Evolutionary conservation across 768 basidiomycete genomes (phyloP).

Genomic region (Suillus occidentalis): DNA sequence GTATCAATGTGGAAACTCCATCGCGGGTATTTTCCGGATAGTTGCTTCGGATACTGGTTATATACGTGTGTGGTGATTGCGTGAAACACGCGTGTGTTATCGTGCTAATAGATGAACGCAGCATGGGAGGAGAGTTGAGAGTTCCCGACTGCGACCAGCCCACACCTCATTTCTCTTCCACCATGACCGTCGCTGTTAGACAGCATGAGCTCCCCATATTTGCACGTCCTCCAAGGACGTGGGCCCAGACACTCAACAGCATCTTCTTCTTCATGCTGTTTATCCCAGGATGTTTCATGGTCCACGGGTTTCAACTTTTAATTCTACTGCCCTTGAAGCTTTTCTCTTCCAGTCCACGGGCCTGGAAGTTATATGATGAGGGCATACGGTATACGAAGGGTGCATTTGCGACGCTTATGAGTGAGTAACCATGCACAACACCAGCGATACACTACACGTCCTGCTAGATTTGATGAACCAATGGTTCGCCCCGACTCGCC

Average conservation of each 20-base stretch:
- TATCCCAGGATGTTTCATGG: constrained; percentile 62
- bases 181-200: constrained; percentile 22
- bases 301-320: constrained; percentile 72
- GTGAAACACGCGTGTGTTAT: not conserved
- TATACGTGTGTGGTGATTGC: not conserved
- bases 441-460: constrained; percentile 2
- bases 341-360: constrained; percentile 53
- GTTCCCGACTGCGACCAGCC: constrained; percentile 6
- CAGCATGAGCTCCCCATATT: constrained; percentile 52
- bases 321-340: constrained; percentile 66
- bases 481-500: constrained; percentile 76
- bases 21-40: not conserved
- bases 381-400: constrained; percentile 83
- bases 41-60: not conserved
- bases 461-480: constrained; percentile 71
- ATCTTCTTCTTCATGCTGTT: constrained; percentile 58
- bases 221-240: constrained; percentile 52
- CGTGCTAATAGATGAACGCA: not conserved
- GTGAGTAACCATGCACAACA: constrained; percentile 42
- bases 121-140: constrained; percentile 6
- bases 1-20: not conserved
- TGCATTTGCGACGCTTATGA: constrained; percentile 71
- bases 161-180: constrained; percentile 3
- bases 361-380: constrained; percentile 58
- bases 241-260: constrained; percentile 50